Percentiles rank a stretch among this genome's conserved stretches.
Conservation (phyloP, 305 asterid genomes). For the Ajuga reptans region DNA sequence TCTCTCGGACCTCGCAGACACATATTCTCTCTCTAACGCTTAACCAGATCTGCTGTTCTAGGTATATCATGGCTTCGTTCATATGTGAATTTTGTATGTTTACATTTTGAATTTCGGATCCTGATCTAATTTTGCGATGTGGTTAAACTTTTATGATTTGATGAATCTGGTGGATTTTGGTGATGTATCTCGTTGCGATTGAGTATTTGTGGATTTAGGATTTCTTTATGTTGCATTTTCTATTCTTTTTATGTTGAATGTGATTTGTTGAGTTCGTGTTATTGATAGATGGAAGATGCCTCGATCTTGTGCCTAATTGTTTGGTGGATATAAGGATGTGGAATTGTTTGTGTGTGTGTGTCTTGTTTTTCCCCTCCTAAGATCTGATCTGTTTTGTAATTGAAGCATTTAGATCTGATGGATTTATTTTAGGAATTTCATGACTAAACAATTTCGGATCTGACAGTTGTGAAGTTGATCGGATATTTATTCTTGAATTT, state of each 20-base stretch:
- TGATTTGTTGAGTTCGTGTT: constrained; percentile 1
- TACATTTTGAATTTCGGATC: constrained; percentile 11
- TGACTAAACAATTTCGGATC: not conserved
- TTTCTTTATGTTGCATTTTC: constrained; percentile 13
- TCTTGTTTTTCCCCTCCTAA: not conserved
- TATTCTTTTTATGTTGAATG: not conserved
- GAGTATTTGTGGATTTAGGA: constrained; percentile 17
- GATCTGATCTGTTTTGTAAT: constrained; percentile 23
- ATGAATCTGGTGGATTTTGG: not conserved
- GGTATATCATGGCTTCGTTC: constrained; percentile 22
- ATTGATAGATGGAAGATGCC: not conserved
- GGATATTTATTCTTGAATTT: not conserved
- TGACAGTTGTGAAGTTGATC: not conserved
- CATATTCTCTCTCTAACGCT: constrained; percentile 19
- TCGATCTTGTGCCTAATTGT: not conserved
- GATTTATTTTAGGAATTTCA: constrained; percentile 14
- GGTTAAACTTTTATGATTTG: not conserved
- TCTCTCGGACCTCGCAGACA: constrained; percentile 10
- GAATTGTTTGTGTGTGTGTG: not conserved
- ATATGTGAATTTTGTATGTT: not conserved
- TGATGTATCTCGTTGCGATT: not conserved
- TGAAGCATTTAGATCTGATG: constrained; percentile 21
- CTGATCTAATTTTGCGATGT: constrained; percentile 14
- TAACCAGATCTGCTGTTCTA: constrained; percentile 24
- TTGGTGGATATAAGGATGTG: not conserved